A percentile compares a stretch with the other conserved stretches of the same genome.
Conservation (phyloP, 2,329 filamentous ascomycete genomes). For the Huntiella moniliformis region DNA sequence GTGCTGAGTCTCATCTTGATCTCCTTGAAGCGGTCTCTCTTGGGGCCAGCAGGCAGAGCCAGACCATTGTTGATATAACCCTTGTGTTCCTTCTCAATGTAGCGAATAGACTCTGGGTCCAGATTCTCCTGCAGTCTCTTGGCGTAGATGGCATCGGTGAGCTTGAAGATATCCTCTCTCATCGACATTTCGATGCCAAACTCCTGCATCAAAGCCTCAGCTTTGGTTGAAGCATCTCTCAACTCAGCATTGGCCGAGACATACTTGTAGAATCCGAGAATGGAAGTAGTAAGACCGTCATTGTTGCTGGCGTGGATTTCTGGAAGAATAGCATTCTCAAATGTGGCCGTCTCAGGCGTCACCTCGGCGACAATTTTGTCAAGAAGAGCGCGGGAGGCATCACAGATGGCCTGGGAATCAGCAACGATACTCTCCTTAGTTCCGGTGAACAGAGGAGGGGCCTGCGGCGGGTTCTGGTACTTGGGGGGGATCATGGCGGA, state of each 20-base stretch:
- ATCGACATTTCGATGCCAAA: conserved; percentile 62
- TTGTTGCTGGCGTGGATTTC: conserved; percentile 57
- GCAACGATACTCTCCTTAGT: conserved; percentile 49
- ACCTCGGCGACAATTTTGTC: conserved; percentile 50
- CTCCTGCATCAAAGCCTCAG: conserved; percentile 57
- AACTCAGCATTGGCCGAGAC: conserved; percentile 51
- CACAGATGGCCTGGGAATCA: conserved; percentile 48
- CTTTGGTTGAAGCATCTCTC: conserved; percentile 57
- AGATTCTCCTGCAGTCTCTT: conserved; percentile 31
- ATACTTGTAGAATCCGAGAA: conserved; percentile 64
- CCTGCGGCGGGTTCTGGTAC: conserved; percentile 58
- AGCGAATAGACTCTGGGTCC: conserved; percentile 49
- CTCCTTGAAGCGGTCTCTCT: conserved; percentile 67
- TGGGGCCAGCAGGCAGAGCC: conserved; percentile 46
- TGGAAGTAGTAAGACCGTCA: conserved; percentile 38
- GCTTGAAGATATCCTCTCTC: conserved; percentile 61
- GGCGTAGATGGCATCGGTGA: conserved; percentile 40
- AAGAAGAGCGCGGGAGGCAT: conserved; percentile 40
- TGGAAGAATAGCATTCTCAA: conserved; percentile 39
- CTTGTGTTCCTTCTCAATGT: conserved; percentile 63
- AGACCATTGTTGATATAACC: conserved; percentile 61
- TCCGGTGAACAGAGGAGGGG: conserved; percentile 58
- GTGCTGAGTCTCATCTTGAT: conserved; percentile 66
- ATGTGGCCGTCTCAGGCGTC: conserved; percentile 31
- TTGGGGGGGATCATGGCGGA: conserved; percentile 41